Evolutionary conservation across 2,329 filamentous ascomycete genomes (phyloP).

Genomic region (Fusarium temperatum): DNA sequence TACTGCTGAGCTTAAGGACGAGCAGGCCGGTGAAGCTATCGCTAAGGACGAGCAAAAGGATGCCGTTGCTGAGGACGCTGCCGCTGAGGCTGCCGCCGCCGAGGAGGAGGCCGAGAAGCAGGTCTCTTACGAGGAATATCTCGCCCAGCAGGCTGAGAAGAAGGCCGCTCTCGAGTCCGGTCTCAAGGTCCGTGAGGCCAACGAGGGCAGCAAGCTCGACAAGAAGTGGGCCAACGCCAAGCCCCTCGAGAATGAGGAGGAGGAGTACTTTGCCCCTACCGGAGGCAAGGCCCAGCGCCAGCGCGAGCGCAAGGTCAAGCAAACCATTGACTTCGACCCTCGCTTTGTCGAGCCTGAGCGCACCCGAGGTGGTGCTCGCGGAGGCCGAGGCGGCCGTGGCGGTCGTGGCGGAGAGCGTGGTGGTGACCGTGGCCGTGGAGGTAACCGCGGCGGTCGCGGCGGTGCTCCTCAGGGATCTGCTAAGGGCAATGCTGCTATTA

Average conservation of each 20-base stretch:
- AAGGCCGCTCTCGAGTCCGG: conserved; percentile 73
- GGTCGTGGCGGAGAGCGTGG: conserved; percentile 56
- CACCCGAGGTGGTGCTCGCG: conserved; percentile 61
- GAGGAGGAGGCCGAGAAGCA: conserved; percentile 77
- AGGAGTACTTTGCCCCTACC: conserved; percentile 80
- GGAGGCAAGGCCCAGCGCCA: conserved; percentile 83
- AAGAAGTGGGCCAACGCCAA: conserved; percentile 95
- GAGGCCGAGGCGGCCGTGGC: conserved; percentile 55
- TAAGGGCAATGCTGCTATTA: conserved; percentile 51
- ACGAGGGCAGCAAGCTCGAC: conserved; percentile 87
- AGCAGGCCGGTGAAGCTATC: conserved; percentile 89
- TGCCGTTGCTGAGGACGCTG: conserved; percentile 59
- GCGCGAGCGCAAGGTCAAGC: conserved; percentile 93
- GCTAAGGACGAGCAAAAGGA: conserved; percentile 87
- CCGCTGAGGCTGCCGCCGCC: conserved; percentile 55
- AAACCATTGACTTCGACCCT: conserved; percentile 87
- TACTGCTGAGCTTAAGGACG: conserved; percentile 86
- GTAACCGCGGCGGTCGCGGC: conserved; percentile 39
- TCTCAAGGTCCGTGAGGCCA: conserved; percentile 84
- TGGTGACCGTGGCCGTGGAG: conserved; percentile 48
- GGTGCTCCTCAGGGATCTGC: conserved; percentile 49
- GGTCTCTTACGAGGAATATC: conserved; percentile 90
- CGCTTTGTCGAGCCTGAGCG: conserved; percentile 78
- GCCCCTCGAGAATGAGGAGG: conserved; percentile 72
- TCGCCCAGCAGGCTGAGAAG: conserved; percentile 77